Base-by-base conservation (phyloP, 305 asterid species). In the Coffea humblotiana region DNA sequence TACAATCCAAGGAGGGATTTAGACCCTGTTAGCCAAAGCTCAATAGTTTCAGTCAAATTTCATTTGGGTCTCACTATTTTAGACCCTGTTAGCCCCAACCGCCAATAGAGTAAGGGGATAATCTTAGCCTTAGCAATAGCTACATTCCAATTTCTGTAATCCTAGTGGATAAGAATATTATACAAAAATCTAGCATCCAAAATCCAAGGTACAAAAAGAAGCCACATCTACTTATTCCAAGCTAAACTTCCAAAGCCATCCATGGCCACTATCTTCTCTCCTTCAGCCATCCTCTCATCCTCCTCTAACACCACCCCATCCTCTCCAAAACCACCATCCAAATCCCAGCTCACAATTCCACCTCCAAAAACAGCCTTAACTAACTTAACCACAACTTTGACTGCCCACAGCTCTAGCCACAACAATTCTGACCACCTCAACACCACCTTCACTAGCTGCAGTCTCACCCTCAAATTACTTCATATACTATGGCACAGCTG, bases 401-500 rank as follows among this genome's bases (percentile, higher is more conserved):
- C 96, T 79, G 90, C 98, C 98, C 88, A 84, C 93, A 1, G 92
- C 97, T n/a, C 72, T 95, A 35, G 94, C 96, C 85, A 78, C 97
- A 11, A 73, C 97, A 60, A 78, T 92, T 11, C 89, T 95, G 60
- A 77, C 94, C 78, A 74, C 91, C 75, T 61, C 79, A 75, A 14
- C 89, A 63, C 87, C 90, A 2, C 89, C 93, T 32, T 83, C 91
- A 68, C 83, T 90, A 2, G 93, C 97, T 21, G 92, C 97, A 13
- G 92, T 83, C 67, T 66, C 89, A 73, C 45, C 85, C 10, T 27
- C 88, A 29, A 10, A 79, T 37, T 95, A 83, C 96, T 83, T 79
- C 48, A 65, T 92, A 3, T 93, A 93, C 98, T 95, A 93, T 82
- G 99, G 97, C 77, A 92, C 97, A 40, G 99, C 98, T 27, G 97